These are phyloP conservation scores for Talaromyces trachyspermus DNA, from an alignment of 495 filamentous ascomycete species.

Conservation along the genomic window DNA sequence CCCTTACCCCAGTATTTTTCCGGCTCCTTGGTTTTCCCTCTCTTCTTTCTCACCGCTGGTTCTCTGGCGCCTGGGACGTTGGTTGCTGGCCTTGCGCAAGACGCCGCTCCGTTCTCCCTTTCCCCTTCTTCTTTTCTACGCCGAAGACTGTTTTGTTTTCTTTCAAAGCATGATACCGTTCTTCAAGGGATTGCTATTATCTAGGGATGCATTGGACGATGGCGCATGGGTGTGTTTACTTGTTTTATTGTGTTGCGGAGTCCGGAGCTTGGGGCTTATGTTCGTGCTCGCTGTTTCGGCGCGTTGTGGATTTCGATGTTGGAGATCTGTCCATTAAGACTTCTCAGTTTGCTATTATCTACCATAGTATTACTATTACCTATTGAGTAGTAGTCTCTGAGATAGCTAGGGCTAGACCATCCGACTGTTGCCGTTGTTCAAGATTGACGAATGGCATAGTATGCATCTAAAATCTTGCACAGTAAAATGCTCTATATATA, in stretches of 20 bases:
- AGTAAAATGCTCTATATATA: no score
- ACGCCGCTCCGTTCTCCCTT: conserved; percentile 5
- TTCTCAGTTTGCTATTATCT: no score
- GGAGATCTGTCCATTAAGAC: no score
- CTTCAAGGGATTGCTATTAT: neutral
- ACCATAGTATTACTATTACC: no score
- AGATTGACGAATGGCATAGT: no score
- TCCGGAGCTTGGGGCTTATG: neutral
- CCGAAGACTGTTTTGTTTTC: conserved; percentile 8
- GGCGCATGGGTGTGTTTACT: conserved; percentile 1
- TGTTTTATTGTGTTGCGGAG: no score
- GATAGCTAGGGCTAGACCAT: neutral
- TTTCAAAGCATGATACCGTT: neutral
- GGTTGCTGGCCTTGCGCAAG: no score
- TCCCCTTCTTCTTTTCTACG: conserved; percentile 14
- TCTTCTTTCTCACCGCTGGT: no score
- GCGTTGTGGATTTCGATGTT: neutral
- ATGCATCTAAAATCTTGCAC: no score
- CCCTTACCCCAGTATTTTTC: neutral
- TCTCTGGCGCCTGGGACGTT: no score
- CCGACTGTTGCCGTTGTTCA: neutral
- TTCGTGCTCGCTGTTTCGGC: neutral
- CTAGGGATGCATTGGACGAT: conserved; percentile 6
- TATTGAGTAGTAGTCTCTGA: no score
- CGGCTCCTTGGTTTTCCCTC: no score